phyloP scores from a whole-genome alignment of 129 eudicot genomes.

The Pseudognaphalium luteoalbum region DNA sequence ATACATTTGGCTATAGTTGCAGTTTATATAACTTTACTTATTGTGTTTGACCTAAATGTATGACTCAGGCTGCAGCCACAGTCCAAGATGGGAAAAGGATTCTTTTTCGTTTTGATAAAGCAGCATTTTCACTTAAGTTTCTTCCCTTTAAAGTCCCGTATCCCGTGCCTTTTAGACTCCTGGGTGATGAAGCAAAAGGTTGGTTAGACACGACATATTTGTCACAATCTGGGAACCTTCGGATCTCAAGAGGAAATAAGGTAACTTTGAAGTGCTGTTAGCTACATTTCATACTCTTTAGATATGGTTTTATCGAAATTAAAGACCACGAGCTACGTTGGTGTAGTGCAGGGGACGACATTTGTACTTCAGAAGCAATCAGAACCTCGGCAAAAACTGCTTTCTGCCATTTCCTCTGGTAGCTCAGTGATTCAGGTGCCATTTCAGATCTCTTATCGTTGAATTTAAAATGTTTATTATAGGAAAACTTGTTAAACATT shows the following conservation, averaged over 20 bases:
- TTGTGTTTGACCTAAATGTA: constrained; percentile 12
- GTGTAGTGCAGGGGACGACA: constrained; percentile 99
- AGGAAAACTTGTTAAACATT: background rate
- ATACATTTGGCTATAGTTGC: background rate
- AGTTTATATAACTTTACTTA: background rate
- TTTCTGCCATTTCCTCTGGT: constrained; percentile 69
- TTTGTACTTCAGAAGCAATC: constrained; percentile 94
- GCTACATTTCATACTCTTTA: background rate
- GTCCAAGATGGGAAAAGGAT: constrained; percentile 74
- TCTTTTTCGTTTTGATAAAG: constrained; percentile 86
- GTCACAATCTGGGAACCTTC: constrained; percentile 86
- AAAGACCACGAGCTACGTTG: constrained; percentile 56
- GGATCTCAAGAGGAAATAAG: constrained; percentile 95
- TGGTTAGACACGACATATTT: constrained; percentile 96
- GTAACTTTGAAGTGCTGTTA: constrained; percentile 41
- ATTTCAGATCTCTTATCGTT: constrained; percentile 11
- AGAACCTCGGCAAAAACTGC: constrained; percentile 76
- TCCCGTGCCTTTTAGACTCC: constrained; percentile 93
- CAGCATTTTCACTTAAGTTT: constrained; percentile 84
- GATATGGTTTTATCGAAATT: constrained; percentile 32
- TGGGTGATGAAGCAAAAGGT: constrained; percentile 97
- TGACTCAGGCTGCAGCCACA: constrained; percentile 77
- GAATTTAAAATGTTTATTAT: constrained; percentile 8
- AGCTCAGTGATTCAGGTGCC: constrained; percentile 23
- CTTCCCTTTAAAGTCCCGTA: constrained; percentile 94